These are phyloP conservation scores for Syzygium grande DNA, from an alignment of 345 rosid genomes.

Conservation along the genomic window DNA sequence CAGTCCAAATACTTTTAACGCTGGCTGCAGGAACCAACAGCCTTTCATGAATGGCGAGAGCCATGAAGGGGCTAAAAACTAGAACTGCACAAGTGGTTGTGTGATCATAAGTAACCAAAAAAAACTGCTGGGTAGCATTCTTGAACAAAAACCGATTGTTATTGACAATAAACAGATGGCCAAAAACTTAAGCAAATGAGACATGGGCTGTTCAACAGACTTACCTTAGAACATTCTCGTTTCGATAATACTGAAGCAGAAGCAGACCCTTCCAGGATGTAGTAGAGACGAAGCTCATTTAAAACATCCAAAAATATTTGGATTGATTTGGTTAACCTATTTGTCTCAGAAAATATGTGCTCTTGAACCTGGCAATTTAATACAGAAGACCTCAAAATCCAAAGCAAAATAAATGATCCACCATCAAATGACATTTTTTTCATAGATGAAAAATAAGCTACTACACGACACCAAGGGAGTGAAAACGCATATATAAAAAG, in stretches of 20 bases:
- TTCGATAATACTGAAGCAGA: slow-evolving; percentile 31
- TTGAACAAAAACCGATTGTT: background rate
- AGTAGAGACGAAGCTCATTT: slow-evolving; percentile 75
- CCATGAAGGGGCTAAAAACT: background rate
- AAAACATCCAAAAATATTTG: slow-evolving; percentile 75
- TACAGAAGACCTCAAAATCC: background rate
- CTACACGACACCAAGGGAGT: background rate
- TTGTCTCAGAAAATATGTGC: slow-evolving; percentile 60
- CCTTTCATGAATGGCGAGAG: background rate
- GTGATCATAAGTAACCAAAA: background rate
- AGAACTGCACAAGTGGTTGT: background rate
- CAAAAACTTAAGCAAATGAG: background rate
- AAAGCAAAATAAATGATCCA: background rate
- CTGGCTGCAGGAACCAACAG: background rate
- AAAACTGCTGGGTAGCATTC: background rate
- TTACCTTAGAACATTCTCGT: slow-evolving; percentile 57
- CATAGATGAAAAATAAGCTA: background rate
- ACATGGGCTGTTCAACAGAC: background rate
- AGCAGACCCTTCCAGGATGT: slow-evolving; percentile 53
- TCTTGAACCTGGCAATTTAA: slow-evolving; percentile 52
- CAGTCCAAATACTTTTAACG: background rate
- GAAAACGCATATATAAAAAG: background rate
- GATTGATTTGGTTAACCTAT: slow-evolving; percentile 72
- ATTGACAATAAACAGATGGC: background rate
- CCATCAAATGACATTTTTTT: background rate